Base-by-base conservation (phyloP, 2,329 filamentous ascomycete genomes). In the Pseudopithomyces maydicus region DNA sequence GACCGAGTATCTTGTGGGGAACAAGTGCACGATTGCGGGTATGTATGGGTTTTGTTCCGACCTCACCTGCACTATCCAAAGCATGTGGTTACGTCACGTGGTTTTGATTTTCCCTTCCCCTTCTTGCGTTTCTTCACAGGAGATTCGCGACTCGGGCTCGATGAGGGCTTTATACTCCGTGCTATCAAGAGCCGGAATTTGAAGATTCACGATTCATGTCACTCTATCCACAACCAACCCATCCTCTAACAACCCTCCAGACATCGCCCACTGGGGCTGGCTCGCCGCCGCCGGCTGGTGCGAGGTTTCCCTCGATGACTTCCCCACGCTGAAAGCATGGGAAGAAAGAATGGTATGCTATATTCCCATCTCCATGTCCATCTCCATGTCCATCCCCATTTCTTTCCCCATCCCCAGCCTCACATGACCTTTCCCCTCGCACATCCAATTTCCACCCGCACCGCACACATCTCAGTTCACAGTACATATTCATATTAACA, bases 181-280 rank as follows among this genome's bases (percentile, higher is more conserved):
- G n/a, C n/a, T n/a, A n/a, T n/a, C n/a, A n/a, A n/a, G n/a, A n/a
- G n/a, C n/a, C n/a, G n/a, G n/a, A n/a, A n/a, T n/a, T n/a, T n/a
- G n/a, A n/a, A n/a, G n/a, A n/a, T n/a, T n/a, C n/a, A n/a, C n/a
- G n/a, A n/a, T n/a, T n/a, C n/a, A n/a, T n/a, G n/a, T n/a, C n/a
- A n/a, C n/a, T n/a, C n/a, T n/a, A n/a, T n/a, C n/a, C n/a, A n/a
- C n/a, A n/a, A n/a, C 26, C 26, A 29, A 5, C 26, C 26, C 4
- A 8, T 8, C 35, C 12, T 6, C 22, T 54, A 33, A 54, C 36
- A n/a, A n/a, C 36, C 11, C 5, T 23, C n/a, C 22, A 72, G 92
- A 97, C 73, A 90, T 97, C 58, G 82, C 90, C 41, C 85, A 86
- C 73, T 92, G 89, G 84, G 90, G 90, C 23, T 96, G 92, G 91